These are phyloP conservation scores for Dipodascus albidus DNA, from an alignment of 805 yeast genomes.

Conservation along the genomic window DNA sequence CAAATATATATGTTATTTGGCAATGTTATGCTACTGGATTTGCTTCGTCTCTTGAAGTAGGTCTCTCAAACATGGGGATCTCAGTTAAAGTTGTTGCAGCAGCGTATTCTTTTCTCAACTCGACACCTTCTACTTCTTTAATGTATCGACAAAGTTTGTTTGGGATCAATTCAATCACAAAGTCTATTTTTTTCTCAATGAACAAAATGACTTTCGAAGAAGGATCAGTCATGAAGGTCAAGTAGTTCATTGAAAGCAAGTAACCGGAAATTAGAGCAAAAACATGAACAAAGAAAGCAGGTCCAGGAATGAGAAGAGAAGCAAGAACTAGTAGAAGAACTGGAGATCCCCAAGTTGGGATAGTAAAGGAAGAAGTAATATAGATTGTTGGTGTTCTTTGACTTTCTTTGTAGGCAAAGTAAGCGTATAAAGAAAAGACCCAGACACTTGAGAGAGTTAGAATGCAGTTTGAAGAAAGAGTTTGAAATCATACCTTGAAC, in stretches of 20 bases:
- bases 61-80: neutral
- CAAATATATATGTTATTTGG: no score
- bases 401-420: slow-evolving; percentile 41
- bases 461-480: slow-evolving; percentile 1
- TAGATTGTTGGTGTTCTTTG: slow-evolving; percentile 15
- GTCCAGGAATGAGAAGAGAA: slow-evolving; percentile 46
- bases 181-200: slow-evolving; percentile 47
- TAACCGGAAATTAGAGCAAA: slow-evolving; percentile 60
- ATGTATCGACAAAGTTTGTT: slow-evolving; percentile 38
- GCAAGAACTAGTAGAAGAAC: slow-evolving; percentile 38
- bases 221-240: slow-evolving; percentile 48
- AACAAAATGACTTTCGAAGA: slow-evolving; percentile 43
- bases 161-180: slow-evolving; percentile 43
- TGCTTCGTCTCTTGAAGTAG: slow-evolving; percentile 3
- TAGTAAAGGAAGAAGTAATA: slow-evolving; percentile 18
- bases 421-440: slow-evolving; percentile 56
- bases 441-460: slow-evolving; percentile 37
- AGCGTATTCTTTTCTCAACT: slow-evolving; percentile 24
- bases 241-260: slow-evolving; percentile 39
- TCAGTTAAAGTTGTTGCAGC: slow-evolving; percentile 7
- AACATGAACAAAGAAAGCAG: slow-evolving; percentile 66
- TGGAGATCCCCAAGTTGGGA: slow-evolving; percentile 56
- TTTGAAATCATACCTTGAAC: slow-evolving; percentile 32
- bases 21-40: neutral
- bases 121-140: slow-evolving; percentile 48